Percentiles rank a stretch among this genome's conserved stretches.
Conservation (phyloP, 2,329 filamentous ascomycete genomes). For the Pseudopithomyces chartarum region DNA sequence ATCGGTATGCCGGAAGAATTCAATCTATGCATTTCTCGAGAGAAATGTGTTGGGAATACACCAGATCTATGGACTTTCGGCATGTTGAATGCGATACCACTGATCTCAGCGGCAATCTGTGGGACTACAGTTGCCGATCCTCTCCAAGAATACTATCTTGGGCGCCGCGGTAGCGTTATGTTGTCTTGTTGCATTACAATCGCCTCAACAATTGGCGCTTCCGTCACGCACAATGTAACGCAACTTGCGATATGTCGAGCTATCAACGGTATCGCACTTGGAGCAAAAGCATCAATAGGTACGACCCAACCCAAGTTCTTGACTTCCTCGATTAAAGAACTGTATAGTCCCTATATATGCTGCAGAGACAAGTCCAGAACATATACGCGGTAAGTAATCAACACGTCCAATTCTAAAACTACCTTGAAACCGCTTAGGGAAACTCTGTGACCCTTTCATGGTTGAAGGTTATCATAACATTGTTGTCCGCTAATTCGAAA, state of each 20-base stretch:
- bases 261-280: conserved; percentile 25
- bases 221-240: conserved; percentile 19
- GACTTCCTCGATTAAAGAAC: neutral
- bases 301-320: neutral
- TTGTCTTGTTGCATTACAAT: conserved; percentile 23
- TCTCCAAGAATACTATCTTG: conserved; percentile 24
- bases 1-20: conserved; percentile 25
- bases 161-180: conserved; percentile 24
- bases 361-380: conserved; percentile 25
- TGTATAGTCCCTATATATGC: conserved; percentile 24
- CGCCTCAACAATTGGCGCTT: conserved; percentile 26
- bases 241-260: conserved; percentile 24
- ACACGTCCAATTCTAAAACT: neutral
- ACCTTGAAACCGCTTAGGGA: neutral
- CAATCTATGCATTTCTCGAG: conserved; percentile 10
- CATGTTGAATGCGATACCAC: conserved; percentile 26
- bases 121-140: conserved; percentile 26
- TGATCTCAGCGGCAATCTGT: conserved; percentile 25
- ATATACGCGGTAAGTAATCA: conserved; percentile 19
- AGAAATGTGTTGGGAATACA: conserved; percentile 12
- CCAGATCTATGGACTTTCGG: conserved; percentile 23
- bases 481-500: neutral
- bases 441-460: too few relatives aligned
- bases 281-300: conserved; percentile 28
- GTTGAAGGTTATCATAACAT: neutral